Percentiles rank a stretch among this genome's conserved stretches.
These are phyloP conservation scores for Boletus huronensis DNA, from an alignment of 768 basidiomycete genomes.

Conservation along the genomic window DNA sequence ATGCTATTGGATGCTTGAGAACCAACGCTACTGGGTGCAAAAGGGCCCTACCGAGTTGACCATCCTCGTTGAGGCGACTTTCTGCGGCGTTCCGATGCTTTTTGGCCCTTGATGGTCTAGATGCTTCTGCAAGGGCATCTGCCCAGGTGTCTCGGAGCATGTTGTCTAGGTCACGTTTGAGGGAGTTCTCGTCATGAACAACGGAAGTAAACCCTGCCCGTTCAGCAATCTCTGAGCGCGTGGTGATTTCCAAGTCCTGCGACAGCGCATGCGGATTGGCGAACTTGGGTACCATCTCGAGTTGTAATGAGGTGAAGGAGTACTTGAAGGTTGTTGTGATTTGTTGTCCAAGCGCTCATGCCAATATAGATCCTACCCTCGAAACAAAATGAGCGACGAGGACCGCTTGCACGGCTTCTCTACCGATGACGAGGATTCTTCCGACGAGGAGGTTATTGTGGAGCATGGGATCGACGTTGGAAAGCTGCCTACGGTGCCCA, in stretches of 20 bases:
- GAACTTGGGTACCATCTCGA: constrained; percentile 37
- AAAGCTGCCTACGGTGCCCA: constrained; percentile 81
- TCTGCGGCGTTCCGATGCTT: constrained; percentile 6
- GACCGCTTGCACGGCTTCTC: constrained; percentile 69
- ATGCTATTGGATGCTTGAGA: constrained; percentile 31
- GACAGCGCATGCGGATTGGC: constrained; percentile 45
- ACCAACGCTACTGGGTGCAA: not conserved
- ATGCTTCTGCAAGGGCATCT: constrained; percentile 4
- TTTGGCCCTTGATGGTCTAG: not conserved
- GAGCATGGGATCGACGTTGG: constrained; percentile 62
- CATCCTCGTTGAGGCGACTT: not conserved
- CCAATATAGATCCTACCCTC: not conserved
- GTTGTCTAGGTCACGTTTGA: constrained; percentile 22
- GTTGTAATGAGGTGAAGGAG: not conserved
- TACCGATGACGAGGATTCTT: constrained; percentile 71
- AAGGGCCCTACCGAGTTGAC: not conserved
- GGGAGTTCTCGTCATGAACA: constrained; percentile 8
- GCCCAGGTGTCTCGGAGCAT: constrained; percentile 24
- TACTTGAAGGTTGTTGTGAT: constrained; percentile 18
- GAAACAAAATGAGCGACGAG: constrained; percentile 31
- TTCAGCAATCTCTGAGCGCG: constrained; percentile 35
- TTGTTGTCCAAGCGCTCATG: constrained; percentile 10
- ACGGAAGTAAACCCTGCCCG: constrained; percentile 3
- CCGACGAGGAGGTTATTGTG: constrained; percentile 68
- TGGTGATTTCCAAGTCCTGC: constrained; percentile 31